Conservation (phyloP, 1,139 yeast genomes). For the Blastobotrys buckinghamii region DNA sequence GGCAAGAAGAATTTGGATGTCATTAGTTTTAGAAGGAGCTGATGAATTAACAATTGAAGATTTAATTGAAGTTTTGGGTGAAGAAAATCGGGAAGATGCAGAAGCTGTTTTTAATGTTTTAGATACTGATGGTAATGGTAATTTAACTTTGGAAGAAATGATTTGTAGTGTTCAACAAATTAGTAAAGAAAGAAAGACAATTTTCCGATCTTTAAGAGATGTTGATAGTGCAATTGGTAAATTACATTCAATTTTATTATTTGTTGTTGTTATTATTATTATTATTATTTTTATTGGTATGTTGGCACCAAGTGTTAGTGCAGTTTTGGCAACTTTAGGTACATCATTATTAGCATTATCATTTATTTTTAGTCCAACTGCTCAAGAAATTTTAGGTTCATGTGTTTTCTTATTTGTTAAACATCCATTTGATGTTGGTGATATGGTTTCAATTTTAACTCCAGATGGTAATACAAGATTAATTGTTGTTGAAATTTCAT, state of each 20-base stretch:
- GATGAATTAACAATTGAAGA: conserved; percentile 34
- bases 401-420: conserved; percentile 39
- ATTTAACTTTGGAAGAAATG: conserved; percentile 37
- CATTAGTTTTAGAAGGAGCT: conserved; percentile 37
- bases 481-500: conserved; percentile 33
- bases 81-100: conserved; percentile 29
- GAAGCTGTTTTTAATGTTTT: conserved; percentile 33
- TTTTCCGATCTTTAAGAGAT: conserved; percentile 36
- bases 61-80: conserved; percentile 35
- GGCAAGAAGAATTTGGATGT: conserved; percentile 39
- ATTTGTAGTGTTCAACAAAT: conserved; percentile 31
- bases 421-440: conserved; percentile 42
- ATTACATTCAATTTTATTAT: conserved; percentile 34
- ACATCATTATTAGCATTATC: conserved; percentile 38
- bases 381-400: conserved; percentile 37
- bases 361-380: conserved; percentile 36
- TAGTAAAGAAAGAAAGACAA: conserved; percentile 34
- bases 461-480: conserved; percentile 22
- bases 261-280: conserved; percentile 32
- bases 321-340: conserved; percentile 40
- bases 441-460: conserved; percentile 31
- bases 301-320: conserved; percentile 38
- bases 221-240: conserved; percentile 39
- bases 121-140: conserved; percentile 36
- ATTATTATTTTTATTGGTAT: conserved; percentile 38